Evolutionary conservation across 192 early-diverging fungal species (phyloP), one percentile per base, ranked within the genome.

Genomic region (Chytriomyces sp.): DNA sequence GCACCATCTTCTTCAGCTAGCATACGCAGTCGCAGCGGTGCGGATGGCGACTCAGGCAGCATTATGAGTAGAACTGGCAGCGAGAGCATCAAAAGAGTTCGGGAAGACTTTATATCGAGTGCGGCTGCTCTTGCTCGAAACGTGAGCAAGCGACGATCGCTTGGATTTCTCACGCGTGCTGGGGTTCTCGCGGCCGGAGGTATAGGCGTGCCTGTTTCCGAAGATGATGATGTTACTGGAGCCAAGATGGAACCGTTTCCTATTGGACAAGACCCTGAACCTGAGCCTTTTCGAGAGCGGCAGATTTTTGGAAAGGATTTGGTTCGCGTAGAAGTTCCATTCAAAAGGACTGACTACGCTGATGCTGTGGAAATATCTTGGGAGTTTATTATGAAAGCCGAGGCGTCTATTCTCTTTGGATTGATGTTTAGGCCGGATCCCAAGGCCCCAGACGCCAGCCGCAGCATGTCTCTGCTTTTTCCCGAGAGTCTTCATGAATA

Each of bases 361-460:
- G 62, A 57, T 7, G 3, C 49, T 0, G 39, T 54, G 10, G 70
- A 77, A 37, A 10, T 77, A 4, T 53, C 64, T 10, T 77, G 76
- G 76, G 76, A 77, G 55, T 77, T 77, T 62, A 25, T 59, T 25
- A 32, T 59, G 12, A 69, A 63, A 26, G 44, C n/a, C 6, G 73
- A 75, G 4, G n/a, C 12, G 34, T 54, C 59, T 31, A 65, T 77
- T 39, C 28, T 66, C 30, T 77, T 77, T 75, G 70, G 64, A 3
- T 14, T 77, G 8, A 31, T 70, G 3, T 77, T 77, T 40, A 12
- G 32, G 12, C 76, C 76, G 12, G 53, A 38, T 19, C n/a, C 72
- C 19, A 34, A 34, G 8, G 25, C 39, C 7, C 57, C 55, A 25
- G 69, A 70, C 39, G 73, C 64, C 64, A 69, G 31, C 26, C 6